phyloP scores from a whole-genome alignment of 140 eudicot genomes.

The Senecio squalidus region DNA sequence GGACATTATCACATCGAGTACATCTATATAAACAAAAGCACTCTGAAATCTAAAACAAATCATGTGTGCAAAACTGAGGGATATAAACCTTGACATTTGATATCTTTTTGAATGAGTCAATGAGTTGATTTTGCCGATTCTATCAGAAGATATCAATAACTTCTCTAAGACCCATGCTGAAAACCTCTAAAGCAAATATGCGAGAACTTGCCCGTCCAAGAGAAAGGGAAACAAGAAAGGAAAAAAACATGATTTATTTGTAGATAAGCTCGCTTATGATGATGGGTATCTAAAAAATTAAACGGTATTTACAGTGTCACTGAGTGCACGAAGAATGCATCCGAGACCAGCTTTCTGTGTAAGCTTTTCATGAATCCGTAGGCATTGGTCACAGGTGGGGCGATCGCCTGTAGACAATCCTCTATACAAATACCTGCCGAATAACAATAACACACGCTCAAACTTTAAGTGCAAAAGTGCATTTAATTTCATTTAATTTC shows the following conservation, averaged over 20 bases:
- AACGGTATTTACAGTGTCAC: conserved; percentile 78
- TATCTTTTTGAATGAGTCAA: not conserved
- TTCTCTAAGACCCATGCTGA: not conserved
- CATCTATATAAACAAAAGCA: not conserved
- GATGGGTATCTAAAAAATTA: conserved; percentile 16
- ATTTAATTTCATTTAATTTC: not conserved
- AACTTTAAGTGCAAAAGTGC: not conserved
- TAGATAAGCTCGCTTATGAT: not conserved
- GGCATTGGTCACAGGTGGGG: conserved; percentile 89
- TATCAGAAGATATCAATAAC: not conserved
- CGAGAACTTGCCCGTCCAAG: too few species aligned
- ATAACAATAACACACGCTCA: not conserved
- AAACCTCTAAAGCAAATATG: not conserved
- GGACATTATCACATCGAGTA: too few species aligned
- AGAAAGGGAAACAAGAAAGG: not conserved
- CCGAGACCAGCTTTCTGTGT: conserved; percentile 90
- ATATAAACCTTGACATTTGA: not conserved
- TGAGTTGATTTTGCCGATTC: not conserved
- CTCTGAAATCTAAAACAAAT: not conserved
- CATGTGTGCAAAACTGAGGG: not conserved
- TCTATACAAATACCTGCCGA: conserved; percentile 70
- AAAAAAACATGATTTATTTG: conserved; percentile 13
- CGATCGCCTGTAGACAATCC: conserved; percentile 96
- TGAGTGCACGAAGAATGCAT: conserved; percentile 81
- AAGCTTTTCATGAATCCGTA: conserved; percentile 77